Evolutionary conservation across 2,329 filamentous ascomycete genomes (phyloP).

Genomic region (Graphiopsis chlorocephala): DNA sequence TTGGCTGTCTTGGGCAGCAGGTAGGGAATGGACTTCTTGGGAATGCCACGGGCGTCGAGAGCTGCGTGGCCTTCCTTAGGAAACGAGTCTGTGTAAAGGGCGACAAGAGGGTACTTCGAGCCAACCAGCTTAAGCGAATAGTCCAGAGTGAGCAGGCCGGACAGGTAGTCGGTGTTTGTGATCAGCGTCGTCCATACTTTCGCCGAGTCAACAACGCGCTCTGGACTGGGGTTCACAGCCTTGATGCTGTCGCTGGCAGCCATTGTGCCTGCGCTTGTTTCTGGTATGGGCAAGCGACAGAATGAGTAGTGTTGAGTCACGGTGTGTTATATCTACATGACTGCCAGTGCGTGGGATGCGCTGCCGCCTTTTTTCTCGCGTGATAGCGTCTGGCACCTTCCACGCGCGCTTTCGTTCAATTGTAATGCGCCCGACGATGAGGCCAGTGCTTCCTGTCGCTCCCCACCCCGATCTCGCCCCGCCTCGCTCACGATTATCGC

Average conservation of each 20-base stretch:
- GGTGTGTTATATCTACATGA: background rate
- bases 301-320: background rate
- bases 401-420: background rate
- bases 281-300: background rate
- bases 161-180: slow-evolving; percentile 78
- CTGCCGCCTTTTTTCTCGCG: background rate
- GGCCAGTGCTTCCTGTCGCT: background rate
- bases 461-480: background rate
- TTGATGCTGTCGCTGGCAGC: slow-evolving; percentile 26
- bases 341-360: background rate
- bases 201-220: slow-evolving; percentile 33
- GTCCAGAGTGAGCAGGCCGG: slow-evolving; percentile 77
- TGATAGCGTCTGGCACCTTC: background rate
- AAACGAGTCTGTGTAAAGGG: slow-evolving; percentile 77
- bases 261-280: slow-evolving; percentile 17
- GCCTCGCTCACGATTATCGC: background rate
- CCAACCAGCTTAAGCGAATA: slow-evolving; percentile 65
- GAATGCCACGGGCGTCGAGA: slow-evolving; percentile 67
- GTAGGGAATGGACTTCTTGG: slow-evolving; percentile 67
- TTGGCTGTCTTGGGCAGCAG: slow-evolving; percentile 64
- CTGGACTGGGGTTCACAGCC: slow-evolving; percentile 23
- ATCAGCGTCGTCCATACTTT: slow-evolving; percentile 85
- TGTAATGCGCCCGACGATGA: background rate
- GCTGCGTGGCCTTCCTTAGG: slow-evolving; percentile 66
- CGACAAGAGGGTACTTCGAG: slow-evolving; percentile 74